These are phyloP conservation scores for Haematococcus sp. DNA, from an alignment of 139 green algal species.

Conservation along the genomic window DNA sequence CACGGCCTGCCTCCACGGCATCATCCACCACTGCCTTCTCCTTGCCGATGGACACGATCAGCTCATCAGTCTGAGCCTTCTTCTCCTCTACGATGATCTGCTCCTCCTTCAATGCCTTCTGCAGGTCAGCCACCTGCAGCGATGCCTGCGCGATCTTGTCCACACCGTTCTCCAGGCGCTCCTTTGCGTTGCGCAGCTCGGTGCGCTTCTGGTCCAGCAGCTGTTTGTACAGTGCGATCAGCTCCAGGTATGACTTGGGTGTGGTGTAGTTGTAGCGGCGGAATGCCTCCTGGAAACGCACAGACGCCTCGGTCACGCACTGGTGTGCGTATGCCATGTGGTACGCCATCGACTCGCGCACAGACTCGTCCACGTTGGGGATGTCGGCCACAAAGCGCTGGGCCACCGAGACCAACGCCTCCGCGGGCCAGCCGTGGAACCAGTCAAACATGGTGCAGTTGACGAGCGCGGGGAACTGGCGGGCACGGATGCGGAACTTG, in stretches of 20 bases:
- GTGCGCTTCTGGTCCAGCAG: conserved; percentile 55
- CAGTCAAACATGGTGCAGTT: conserved; percentile 76
- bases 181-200: conserved; percentile 62
- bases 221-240: conserved; percentile 82
- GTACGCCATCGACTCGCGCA: conserved; percentile 70
- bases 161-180: conserved; percentile 80
- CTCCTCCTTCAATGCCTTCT: conserved; percentile 77
- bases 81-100: conserved; percentile 90
- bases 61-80: conserved; percentile 77
- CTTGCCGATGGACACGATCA: conserved; percentile 87
- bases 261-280: conserved; percentile 88
- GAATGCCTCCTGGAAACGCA: conserved; percentile 36
- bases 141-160: conserved; percentile 82
- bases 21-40: conserved; percentile 89
- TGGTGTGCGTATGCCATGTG: conserved; percentile 89
- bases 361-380: conserved; percentile 54
- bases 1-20: conserved; percentile 60
- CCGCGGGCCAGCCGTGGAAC: conserved; percentile 84
- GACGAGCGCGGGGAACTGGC: conserved; percentile 87
- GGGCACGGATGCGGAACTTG: conserved; percentile 81
- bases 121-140: conserved; percentile 82
- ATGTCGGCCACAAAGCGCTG: conserved; percentile 77
- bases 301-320: conserved; percentile 22
- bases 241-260: conserved; percentile 91
- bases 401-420: conserved; percentile 82